phyloP scores from a whole-genome alignment of 2,329 filamentous ascomycete species.

The Alternaria ethzedia region DNA sequence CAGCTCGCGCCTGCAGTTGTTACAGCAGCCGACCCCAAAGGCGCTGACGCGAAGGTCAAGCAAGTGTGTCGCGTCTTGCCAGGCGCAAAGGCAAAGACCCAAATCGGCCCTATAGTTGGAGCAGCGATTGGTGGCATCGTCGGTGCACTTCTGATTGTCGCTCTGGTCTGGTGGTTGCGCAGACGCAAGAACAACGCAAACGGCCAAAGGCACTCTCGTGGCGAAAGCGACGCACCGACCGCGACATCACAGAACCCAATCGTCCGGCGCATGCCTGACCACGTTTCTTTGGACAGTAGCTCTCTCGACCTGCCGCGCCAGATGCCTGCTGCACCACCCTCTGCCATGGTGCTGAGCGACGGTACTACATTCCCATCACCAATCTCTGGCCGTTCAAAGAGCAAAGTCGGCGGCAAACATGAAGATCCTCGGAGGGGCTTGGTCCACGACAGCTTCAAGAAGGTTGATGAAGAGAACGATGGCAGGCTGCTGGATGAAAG shows the following conservation, averaged over 20 bases:
- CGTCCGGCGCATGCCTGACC: background rate
- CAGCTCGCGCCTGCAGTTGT: conserved; percentile 23
- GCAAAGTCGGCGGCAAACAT: background rate
- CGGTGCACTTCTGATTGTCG: conserved; percentile 16
- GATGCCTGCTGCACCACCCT: conserved; percentile 2
- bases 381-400: background rate
- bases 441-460: conserved; percentile 14
- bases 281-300: conserved; percentile 8
- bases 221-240: conserved; percentile 8
- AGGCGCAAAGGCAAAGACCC: conserved; percentile 7
- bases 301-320: conserved; percentile 17
- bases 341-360: background rate
- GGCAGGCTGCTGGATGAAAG: conserved; percentile 23
- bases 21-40: conserved; percentile 16
- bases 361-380: conserved; percentile 13
- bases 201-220: conserved; percentile 3
- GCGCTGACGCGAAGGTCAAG: conserved; percentile 19
- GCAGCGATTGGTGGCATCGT: conserved; percentile 10
- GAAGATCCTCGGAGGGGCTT: conserved; percentile 17
- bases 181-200: conserved; percentile 1
- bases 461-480: conserved; percentile 22
- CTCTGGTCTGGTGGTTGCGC: conserved; percentile 7
- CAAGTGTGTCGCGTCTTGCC: conserved; percentile 21
- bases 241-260: conserved; percentile 7
- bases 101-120: conserved; percentile 12